A percentile compares a stretch with the other conserved stretches of the same genome.
These are phyloP conservation scores for Suillus plorans DNA, from an alignment of 768 basidiomycete genomes.

Conservation along the genomic window DNA sequence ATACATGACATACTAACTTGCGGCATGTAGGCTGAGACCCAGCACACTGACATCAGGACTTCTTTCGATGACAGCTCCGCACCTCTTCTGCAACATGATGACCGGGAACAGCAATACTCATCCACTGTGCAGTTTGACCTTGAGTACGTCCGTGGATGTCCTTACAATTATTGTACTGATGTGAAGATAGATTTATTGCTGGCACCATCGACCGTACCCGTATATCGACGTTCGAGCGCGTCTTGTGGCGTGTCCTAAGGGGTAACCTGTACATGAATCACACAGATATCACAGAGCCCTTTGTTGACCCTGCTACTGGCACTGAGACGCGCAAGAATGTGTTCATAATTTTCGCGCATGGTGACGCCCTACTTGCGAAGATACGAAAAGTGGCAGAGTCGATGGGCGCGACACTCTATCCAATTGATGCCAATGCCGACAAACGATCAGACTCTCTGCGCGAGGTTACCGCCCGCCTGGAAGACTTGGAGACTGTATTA, in stretches of 20 bases:
- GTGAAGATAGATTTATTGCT: slow-evolving; percentile 73
- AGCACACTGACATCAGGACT: slow-evolving; percentile 75
- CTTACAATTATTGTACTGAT: not conserved
- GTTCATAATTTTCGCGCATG: slow-evolving; percentile 99
- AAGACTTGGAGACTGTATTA: slow-evolving; percentile 86
- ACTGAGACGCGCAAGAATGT: slow-evolving; percentile 93
- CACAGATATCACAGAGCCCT: slow-evolving; percentile 91
- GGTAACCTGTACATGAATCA: slow-evolving; percentile 99
- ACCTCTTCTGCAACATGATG: slow-evolving; percentile 89
- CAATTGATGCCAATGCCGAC: slow-evolving; percentile 92
- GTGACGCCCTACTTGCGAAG: slow-evolving; percentile 87
- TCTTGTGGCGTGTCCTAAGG: slow-evolving; percentile 96
- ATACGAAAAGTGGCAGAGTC: slow-evolving; percentile 98
- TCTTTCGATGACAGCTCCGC: slow-evolving; percentile 93
- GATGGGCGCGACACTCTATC: slow-evolving; percentile 97
- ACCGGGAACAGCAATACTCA: slow-evolving; percentile 67
- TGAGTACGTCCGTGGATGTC: slow-evolving; percentile 54
- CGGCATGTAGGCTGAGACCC: slow-evolving; percentile 64
- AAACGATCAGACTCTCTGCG: slow-evolving; percentile 88
- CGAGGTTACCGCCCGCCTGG: slow-evolving; percentile 84
- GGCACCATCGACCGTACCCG: slow-evolving; percentile 94
- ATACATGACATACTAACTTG: slow-evolving; percentile 11
- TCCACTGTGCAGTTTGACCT: slow-evolving; percentile 73
- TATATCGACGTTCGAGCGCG: slow-evolving; percentile 92
- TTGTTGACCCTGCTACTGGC: slow-evolving; percentile 83